Percentiles rank a stretch among this genome's conserved stretches.
phyloP scores from a whole-genome alignment of 1,284 basidiomycete genomes.

The Ustilago hordei region DNA sequence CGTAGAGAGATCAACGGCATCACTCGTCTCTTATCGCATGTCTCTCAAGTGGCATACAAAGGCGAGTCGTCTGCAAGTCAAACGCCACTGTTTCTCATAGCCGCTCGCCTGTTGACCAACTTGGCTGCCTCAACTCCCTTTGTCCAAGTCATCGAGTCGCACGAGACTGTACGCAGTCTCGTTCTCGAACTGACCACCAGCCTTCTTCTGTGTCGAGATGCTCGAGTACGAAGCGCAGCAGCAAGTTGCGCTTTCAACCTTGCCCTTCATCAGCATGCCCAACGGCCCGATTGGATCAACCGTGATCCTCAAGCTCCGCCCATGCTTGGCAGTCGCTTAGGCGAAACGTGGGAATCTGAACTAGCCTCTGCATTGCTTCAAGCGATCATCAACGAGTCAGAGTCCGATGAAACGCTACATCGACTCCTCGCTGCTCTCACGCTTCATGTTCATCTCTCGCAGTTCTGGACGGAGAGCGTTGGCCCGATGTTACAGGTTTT shows the following conservation, averaged over 20 bases:
- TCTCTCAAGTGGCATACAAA: constrained; percentile 24
- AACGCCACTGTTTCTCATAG: constrained; percentile 72
- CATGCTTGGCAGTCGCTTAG: constrained; percentile 75
- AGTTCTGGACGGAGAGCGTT: constrained; percentile 73
- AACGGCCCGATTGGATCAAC: constrained; percentile 41
- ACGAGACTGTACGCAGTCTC: constrained; percentile 71
- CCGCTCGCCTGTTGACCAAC: constrained; percentile 81
- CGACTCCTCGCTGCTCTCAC: constrained; percentile 81
- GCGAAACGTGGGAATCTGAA: constrained; percentile 80
- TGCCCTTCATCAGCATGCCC: constrained; percentile 69
- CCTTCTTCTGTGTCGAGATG: constrained; percentile 77
- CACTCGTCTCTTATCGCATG: constrained; percentile 18
- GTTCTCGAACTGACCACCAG: constrained; percentile 75
- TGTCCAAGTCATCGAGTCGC: constrained; percentile 74
- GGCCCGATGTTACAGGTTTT: constrained; percentile 80
- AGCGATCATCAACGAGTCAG: constrained; percentile 78
- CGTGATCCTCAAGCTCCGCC: constrained; percentile 71
- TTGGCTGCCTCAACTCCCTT: constrained; percentile 73
- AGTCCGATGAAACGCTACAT: constrained; percentile 77
- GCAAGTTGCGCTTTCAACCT: constrained; percentile 84
- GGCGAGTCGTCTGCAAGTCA: constrained; percentile 74
- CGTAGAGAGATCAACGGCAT: constrained; percentile 24
- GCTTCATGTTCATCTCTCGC: constrained; percentile 78
- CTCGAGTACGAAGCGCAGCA: constrained; percentile 79
- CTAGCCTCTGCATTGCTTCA: constrained; percentile 82